Conservation (phyloP, 495 filamentous ascomycete genomes). For the Rhypophila decipiens region DNA sequence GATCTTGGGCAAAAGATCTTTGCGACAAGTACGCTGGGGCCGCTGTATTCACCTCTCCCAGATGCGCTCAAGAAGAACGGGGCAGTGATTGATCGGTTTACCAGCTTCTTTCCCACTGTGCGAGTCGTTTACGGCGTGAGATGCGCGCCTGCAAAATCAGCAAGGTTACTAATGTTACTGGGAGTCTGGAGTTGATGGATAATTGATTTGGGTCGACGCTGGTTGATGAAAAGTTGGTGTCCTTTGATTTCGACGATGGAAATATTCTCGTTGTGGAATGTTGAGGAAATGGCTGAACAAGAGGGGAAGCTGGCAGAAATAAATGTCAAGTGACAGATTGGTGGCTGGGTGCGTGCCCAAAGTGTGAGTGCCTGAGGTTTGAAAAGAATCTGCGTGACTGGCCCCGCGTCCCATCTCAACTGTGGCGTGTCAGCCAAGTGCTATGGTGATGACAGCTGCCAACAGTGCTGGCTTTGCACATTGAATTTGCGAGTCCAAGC, state of each 20-base stretch:
- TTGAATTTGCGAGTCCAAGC: too few relatives aligned
- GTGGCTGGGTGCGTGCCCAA: too few relatives aligned
- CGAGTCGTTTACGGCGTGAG: not conserved
- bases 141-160: not conserved
- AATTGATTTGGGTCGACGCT: not conserved
- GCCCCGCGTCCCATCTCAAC: too few relatives aligned
- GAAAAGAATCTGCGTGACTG: too few relatives aligned
- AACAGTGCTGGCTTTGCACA: too few relatives aligned
- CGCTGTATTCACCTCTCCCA: not conserved
- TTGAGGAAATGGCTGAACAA: not conserved
- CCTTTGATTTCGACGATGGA: too few relatives aligned
- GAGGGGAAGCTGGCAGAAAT: not conserved
- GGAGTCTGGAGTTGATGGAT: constrained; percentile 9
- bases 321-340: not conserved
- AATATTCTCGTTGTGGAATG: not conserved
- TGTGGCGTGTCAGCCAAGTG: too few relatives aligned
- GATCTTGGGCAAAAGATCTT: not conserved
- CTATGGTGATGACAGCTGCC: too few relatives aligned
- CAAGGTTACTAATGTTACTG: constrained; percentile 14
- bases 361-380: too few relatives aligned
- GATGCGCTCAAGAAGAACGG: not conserved
- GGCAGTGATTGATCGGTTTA: not conserved
- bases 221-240: not conserved
- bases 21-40: constrained; percentile 6
- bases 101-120: not conserved